phyloP scores from a whole-genome alignment of 805 yeast species.

The Yamadazyma endophytica region DNA sequence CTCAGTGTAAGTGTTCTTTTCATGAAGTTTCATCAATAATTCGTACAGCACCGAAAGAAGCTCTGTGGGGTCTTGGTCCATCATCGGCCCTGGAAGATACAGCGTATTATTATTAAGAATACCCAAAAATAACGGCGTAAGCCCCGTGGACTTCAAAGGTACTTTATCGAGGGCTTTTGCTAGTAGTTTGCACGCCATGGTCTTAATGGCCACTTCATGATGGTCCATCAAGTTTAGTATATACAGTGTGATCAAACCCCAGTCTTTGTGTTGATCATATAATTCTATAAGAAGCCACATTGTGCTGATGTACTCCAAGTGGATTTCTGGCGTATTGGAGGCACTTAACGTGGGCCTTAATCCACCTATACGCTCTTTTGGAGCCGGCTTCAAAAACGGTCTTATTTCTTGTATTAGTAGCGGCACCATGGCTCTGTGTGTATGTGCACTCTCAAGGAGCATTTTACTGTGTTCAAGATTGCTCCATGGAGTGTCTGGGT shows the following conservation, averaged over 20 bases:
- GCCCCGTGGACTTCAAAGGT: conserved; percentile 18
- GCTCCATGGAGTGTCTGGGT: conserved; percentile 3
- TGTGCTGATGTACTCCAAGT: conserved; percentile 19
- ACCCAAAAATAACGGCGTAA: conserved; percentile 22
- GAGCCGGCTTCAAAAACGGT: conserved; percentile 1
- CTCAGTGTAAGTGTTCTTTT: conserved; percentile 15
- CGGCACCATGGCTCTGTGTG: background rate
- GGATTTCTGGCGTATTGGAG: background rate
- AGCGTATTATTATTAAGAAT: conserved; percentile 19
- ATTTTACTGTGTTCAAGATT: conserved; percentile 1
- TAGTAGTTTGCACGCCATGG: conserved; percentile 15
- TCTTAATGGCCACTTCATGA: conserved; percentile 23
- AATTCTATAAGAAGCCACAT: conserved; percentile 17
- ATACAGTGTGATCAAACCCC: conserved; percentile 28
- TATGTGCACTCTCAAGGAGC: conserved; percentile 1
- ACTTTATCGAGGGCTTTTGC: background rate
- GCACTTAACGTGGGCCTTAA: conserved; percentile 1
- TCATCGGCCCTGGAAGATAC: conserved; percentile 22
- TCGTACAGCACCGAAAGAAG: conserved; percentile 17
- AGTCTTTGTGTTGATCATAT: conserved; percentile 10
- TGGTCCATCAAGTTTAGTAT: conserved; percentile 32
- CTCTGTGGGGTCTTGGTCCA: conserved; percentile 13
- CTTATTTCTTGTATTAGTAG: conserved; percentile 2
- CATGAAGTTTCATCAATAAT: conserved; percentile 17
- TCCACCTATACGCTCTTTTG: background rate